These are phyloP conservation scores for Fusarium sp. DNA, from an alignment of 2,329 filamentous ascomycete species.

Conservation along the genomic window DNA sequence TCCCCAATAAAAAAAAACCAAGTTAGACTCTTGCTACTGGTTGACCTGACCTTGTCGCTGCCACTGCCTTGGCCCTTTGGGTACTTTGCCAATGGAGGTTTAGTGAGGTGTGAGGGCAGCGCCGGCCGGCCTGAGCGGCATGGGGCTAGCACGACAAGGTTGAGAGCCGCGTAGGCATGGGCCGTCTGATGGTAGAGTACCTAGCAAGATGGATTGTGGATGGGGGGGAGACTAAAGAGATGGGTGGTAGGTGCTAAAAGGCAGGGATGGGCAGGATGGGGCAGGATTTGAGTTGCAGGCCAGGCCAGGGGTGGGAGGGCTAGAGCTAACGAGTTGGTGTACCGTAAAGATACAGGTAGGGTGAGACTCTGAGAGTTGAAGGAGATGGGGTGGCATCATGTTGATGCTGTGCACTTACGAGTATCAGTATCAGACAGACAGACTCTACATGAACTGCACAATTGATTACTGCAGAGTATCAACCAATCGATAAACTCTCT, in stretches of 20 bases:
- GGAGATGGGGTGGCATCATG: conserved; percentile 26
- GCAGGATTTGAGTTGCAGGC: conserved; percentile 36
- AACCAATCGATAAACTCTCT: conserved; percentile 14
- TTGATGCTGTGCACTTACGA: conserved; percentile 28
- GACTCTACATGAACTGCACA: neutral
- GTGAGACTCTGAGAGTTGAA: too few relatives aligned
- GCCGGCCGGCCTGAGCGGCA: conserved; percentile 45
- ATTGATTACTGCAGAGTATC: neutral
- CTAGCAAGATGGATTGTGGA: neutral
- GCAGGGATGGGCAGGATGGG: conserved; percentile 32
- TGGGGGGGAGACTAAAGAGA: conserved; percentile 3
- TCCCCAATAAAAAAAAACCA: conserved; percentile 29
- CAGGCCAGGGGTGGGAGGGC: conserved; percentile 28
- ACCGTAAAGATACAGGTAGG: conserved; percentile 9
- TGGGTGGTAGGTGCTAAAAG: conserved; percentile 38
- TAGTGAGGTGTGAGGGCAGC: conserved; percentile 31
- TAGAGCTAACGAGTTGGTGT: conserved; percentile 12
- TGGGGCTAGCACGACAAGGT: conserved; percentile 45
- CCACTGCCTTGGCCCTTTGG: conserved; percentile 24
- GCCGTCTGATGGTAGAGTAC: conserved; percentile 32
- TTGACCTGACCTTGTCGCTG: conserved; percentile 5
- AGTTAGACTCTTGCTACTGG: conserved; percentile 24
- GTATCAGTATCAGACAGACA: neutral
- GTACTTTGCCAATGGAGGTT: conserved; percentile 5
- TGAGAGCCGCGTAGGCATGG: conserved; percentile 47